Base-by-base conservation (phyloP, 768 basidiomycete genomes). In the Pisolithus sp. region DNA sequence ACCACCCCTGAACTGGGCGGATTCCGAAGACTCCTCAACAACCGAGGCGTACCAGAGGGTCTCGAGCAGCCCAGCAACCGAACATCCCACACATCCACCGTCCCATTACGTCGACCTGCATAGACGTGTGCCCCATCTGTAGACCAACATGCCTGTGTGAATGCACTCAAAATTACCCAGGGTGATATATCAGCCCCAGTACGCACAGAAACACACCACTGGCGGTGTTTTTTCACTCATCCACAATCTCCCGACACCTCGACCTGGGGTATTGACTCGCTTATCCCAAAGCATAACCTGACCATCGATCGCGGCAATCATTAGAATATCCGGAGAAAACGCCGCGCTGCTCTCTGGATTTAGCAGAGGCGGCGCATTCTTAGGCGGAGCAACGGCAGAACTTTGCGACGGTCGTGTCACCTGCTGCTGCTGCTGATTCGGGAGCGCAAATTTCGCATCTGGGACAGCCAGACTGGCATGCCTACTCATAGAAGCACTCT, bases 51-150 rank as follows among this genome's bases (percentile, higher is more conserved):
- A 50, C 76, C 76, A 5, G 67, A 63, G 42, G 80, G 78, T 0
- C 82, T 81, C 49, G 81, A 74, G 24, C 74, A 72, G 7, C 91
- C 92, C 12, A 87, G 71, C 53, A 82, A 74, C n/a, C 94, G 85
- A 8, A 94, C 83, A 64, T 98, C 96, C 89, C 91, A 98, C 15
- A 96, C 81, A 61, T 96, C 92, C 46, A 98, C 80, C 1, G 87
- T 85, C 21, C 90, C 90, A 58, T 94, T 93, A 46, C 94, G 77
- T 57, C 95, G 76, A 8, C 95, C 94, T 12, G 89, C 93, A 65
- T 90, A 90, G 42, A 99, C 83, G 55, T 94, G 88, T 4, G 76
- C 77, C 15, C 95, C 94, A 56, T 92, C 83, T 3, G 83, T 78
- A 5, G 92, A 93, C 93, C 95, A 98, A 66, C 89, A 93, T 15